Evolutionary conservation across 2,329 filamentous ascomycete species (phyloP), one percentile per base, ranked within the genome.

Genomic region (Exophiala aquamarina): DNA sequence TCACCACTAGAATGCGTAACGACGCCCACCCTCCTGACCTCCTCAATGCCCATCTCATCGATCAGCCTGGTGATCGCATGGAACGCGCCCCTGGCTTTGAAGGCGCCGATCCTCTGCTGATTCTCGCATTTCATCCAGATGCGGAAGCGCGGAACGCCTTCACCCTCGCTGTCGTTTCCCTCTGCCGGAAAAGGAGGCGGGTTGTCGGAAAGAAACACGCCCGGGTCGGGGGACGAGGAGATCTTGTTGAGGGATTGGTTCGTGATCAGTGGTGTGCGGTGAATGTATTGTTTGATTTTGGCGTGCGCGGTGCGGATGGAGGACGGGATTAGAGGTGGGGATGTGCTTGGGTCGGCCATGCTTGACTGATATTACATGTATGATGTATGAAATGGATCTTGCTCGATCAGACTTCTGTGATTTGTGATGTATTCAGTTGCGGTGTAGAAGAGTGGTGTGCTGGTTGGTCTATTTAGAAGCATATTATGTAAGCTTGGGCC

Each of bases 51-150:
- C 3, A 76, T 70, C 59, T 83, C 78, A 54, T 65, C 67, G 63
- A 85, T 82, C 62, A 95, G 69, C 47, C 86, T 70, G 60, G 83
- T 77, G 29, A 95, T 64, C 1, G 91, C 90, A 67, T 96, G 89
- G 59, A 95, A 96, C 0, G 91, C 92, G 4, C 92, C 93, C 5
- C 92, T 76, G 13, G 83, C 86, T 71, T 97, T 97, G 75, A 97
- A 97, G 1, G 92, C 92, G 41, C 92, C 93, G 44, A 94, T 83
- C 45, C 83, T 82, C 73, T 97, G 93, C 49, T 89, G 74, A 67
- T 96, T 96, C 74, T 97, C 92, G 68, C 89, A 94, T 73, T 97
- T 97, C 79, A 97, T 95, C 74, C 88, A 93, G 42, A 97, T 75
- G 10, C 82, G 76, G 31, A 95, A 71, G 40, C 71, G 79, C 0